Evolutionary conservation across 1,284 basidiomycete genomes (phyloP), one percentile per base, ranked within the genome.

Genomic region (Flammula alnicola): DNA sequence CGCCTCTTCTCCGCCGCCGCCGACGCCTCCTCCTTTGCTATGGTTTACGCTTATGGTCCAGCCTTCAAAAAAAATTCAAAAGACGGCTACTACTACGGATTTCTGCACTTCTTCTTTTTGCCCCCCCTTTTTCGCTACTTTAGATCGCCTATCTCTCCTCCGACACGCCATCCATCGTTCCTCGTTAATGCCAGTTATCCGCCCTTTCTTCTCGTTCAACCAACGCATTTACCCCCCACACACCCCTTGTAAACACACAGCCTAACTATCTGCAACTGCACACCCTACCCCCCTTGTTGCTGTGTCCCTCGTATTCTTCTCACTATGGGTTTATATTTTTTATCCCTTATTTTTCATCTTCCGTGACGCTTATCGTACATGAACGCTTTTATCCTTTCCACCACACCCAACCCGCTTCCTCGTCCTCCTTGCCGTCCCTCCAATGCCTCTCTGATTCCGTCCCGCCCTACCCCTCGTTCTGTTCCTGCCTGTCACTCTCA

Each of bases 251-350:
- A 45, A 27, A 22, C 44, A 27, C 32, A 47, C n/a, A n/a, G n/a
- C n/a, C n/a, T n/a, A n/a, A n/a, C n/a, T n/a, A n/a, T n/a, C n/a
- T n/a, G n/a, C n/a, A n/a, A n/a, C n/a, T n/a, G n/a, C n/a, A 30
- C 29, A 39, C 20, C 31, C 36, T 17, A 5, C 25, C 29, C 36
- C 17, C 12, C 19, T 22, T 26, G 26, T 27, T 14, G 35, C 12
- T n/a, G 20, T 4, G 11, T 27, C 20, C 27, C n/a, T 39, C 23
- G 37, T 26, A 14, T 17, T 17, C 7, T 23, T 16, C 37, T 3
- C 17, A 26, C 25, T 31, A 29, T 31, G 44, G 44, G 44, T 39
- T 47, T 47, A 47, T 37, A 35, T 45, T 47, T 47, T 14, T 39
- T 32, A 47, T 39, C 16, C 12, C n/a, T 38, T 31, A 38, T 32